Conservation (phyloP, 768 basidiomycete species). For the Suillus bovinus region DNA sequence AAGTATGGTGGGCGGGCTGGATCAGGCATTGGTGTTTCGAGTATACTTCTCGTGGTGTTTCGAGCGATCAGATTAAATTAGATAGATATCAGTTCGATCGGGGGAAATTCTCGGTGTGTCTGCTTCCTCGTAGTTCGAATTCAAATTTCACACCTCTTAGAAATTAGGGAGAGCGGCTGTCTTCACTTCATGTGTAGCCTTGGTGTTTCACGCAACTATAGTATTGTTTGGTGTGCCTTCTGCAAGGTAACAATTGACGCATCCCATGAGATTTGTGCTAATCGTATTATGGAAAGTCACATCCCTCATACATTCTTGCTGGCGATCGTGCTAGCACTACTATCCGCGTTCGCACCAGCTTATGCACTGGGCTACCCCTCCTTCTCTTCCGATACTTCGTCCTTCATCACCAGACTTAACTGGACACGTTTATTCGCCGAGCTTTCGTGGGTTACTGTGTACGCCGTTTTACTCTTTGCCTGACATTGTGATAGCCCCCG, state of each 20-base stretch:
- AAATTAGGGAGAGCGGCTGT: constrained; percentile 49
- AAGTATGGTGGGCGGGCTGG: constrained; percentile 75
- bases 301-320: constrained; percentile 64
- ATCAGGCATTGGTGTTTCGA: constrained; percentile 59
- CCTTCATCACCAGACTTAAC: constrained; percentile 56
- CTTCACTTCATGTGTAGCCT: constrained; percentile 51
- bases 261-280: neutral
- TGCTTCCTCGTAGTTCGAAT: constrained; percentile 8
- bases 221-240: constrained; percentile 80
- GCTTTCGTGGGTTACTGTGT: constrained; percentile 59
- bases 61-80: constrained; percentile 43
- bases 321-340: constrained; percentile 63
- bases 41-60: constrained; percentile 40
- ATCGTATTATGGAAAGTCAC: constrained; percentile 38
- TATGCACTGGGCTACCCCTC: constrained; percentile 69
- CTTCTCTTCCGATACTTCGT: constrained; percentile 39
- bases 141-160: constrained; percentile 35
- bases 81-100: constrained; percentile 41
- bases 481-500: constrained; percentile 40
- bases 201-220: constrained; percentile 47
- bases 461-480: neutral
- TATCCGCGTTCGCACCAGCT: constrained; percentile 66
- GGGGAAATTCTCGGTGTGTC: constrained; percentile 41
- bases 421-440: constrained; percentile 85
- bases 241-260: constrained; percentile 44